Percentiles rank a stretch among this genome's conserved stretches.
Evolutionary conservation across 148 eudicot species (phyloP).

Genomic region (Vaccinium macrocarpon): DNA sequence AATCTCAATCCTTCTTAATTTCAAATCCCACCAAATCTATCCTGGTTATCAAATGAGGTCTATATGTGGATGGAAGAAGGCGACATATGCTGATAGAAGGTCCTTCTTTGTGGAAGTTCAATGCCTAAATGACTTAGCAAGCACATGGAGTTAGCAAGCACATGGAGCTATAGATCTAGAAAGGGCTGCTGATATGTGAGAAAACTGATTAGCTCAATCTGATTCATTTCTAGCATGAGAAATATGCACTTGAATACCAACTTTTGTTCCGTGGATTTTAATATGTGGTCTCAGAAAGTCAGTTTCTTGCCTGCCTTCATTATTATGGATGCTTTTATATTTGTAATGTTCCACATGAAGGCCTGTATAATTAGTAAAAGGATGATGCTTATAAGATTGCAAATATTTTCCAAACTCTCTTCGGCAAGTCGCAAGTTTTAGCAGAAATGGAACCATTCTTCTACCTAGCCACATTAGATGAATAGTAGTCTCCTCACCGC

Average conservation of each 20-base stretch:
- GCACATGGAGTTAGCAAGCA: too few species aligned
- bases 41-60: too few species aligned
- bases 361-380: background rate
- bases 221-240: too few species aligned
- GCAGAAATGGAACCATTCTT: background rate
- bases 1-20: too few species aligned
- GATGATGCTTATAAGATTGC: background rate
- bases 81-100: too few species aligned
- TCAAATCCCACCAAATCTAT: too few species aligned
- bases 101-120: too few species aligned
- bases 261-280: background rate
- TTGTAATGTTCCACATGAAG: background rate
- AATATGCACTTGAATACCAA: background rate
- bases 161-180: too few species aligned
- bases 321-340: background rate
- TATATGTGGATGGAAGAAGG: too few species aligned
- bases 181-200: too few species aligned
- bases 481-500: background rate
- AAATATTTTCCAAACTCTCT: background rate
- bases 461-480: background rate
- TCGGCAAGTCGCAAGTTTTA: background rate
- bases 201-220: too few species aligned
- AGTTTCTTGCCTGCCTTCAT: background rate
- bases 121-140: too few species aligned
- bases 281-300: background rate